Conservation (phyloP, 2,329 filamentous ascomycete genomes). For the Pestalotiopsis sp. region DNA sequence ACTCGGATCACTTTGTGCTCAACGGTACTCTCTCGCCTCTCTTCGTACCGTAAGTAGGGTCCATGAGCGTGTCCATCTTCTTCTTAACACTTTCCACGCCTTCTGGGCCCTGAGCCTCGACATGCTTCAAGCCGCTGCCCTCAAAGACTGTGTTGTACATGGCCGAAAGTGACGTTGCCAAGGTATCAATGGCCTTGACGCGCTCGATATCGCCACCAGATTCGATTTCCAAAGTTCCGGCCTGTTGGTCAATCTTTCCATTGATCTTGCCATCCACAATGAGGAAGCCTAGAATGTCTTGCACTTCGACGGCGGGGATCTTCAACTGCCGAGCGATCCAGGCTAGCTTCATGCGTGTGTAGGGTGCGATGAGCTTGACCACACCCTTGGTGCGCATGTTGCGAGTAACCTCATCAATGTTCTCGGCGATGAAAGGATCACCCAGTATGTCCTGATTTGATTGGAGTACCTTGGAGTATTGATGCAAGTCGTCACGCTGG, state of each 20-base stretch:
- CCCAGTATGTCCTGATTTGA: slow-evolving; percentile 86
- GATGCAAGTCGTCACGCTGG: slow-evolving; percentile 90
- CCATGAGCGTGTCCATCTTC: not conserved
- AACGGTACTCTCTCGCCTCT: not conserved
- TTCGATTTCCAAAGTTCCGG: slow-evolving; percentile 80
- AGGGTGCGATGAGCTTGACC: slow-evolving; percentile 89
- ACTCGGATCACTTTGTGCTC: no score
- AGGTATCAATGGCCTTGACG: slow-evolving; percentile 70
- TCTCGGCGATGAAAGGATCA: slow-evolving; percentile 96
- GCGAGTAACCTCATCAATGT: slow-evolving; percentile 97
- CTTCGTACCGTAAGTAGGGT: not conserved
- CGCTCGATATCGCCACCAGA: slow-evolving; percentile 74
- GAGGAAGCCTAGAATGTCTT: slow-evolving; percentile 93
- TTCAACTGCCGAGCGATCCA: slow-evolving; percentile 89
- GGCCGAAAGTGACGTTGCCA: slow-evolving; percentile 68
- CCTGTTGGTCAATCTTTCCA: slow-evolving; percentile 87
- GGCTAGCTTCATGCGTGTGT: slow-evolving; percentile 84
- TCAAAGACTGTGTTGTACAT: slow-evolving; percentile 75
- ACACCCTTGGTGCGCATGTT: slow-evolving; percentile 98
- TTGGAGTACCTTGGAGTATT: slow-evolving; percentile 85
- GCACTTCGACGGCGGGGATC: slow-evolving; percentile 86
- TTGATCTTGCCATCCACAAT: slow-evolving; percentile 88
- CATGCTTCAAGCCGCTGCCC: slow-evolving; percentile 67
- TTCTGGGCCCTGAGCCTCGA: slow-evolving; percentile 5
- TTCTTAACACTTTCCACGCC: not conserved